These are phyloP conservation scores for Pichia sp. DNA, from an alignment of 1,139 yeast genomes.

Conservation along the genomic window DNA sequence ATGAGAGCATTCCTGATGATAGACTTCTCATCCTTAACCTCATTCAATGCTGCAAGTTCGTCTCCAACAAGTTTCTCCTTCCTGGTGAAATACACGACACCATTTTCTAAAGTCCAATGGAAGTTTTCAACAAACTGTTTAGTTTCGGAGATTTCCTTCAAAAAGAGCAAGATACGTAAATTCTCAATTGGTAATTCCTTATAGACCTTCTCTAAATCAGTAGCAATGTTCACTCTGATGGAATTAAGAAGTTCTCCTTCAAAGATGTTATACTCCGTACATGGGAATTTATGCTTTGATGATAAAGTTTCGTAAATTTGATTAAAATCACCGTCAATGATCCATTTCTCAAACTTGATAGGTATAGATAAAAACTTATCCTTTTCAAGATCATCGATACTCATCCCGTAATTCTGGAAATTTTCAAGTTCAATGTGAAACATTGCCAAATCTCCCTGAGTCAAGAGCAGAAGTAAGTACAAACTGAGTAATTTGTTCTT, in stretches of 20 bases:
- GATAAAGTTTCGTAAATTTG: conserved; percentile 77
- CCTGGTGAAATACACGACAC: conserved; percentile 50
- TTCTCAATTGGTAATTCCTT: conserved; percentile 69
- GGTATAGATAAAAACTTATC: conserved; percentile 71
- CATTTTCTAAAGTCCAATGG: conserved; percentile 59
- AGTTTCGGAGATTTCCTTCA: conserved; percentile 59
- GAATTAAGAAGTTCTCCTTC: conserved; percentile 63
- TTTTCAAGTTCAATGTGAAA: conserved; percentile 87
- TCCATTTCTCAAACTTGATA: conserved; percentile 80
- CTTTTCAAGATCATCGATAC: conserved; percentile 49
- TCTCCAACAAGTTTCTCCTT: conserved; percentile 17
- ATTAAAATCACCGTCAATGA: conserved; percentile 95
- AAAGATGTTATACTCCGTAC: conserved; percentile 54
- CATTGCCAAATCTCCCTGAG: conserved; percentile 78
- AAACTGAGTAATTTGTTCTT: conserved; percentile 74
- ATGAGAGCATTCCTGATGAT: conserved; percentile 60
- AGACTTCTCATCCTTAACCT: conserved; percentile 34
- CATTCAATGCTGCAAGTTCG: conserved; percentile 14
- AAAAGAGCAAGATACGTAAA: conserved; percentile 73
- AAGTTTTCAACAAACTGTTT: conserved; percentile 51
- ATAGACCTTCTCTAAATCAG: conserved; percentile 77
- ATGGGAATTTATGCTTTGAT: conserved; percentile 36
- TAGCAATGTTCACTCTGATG: conserved; percentile 81
- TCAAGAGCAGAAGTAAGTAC: conserved; percentile 65
- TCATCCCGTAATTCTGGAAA: conserved; percentile 45